Evolutionary conservation across 176 grass and related monocot species (phyloP).

Genomic region (Chrysopogon serrulatus): DNA sequence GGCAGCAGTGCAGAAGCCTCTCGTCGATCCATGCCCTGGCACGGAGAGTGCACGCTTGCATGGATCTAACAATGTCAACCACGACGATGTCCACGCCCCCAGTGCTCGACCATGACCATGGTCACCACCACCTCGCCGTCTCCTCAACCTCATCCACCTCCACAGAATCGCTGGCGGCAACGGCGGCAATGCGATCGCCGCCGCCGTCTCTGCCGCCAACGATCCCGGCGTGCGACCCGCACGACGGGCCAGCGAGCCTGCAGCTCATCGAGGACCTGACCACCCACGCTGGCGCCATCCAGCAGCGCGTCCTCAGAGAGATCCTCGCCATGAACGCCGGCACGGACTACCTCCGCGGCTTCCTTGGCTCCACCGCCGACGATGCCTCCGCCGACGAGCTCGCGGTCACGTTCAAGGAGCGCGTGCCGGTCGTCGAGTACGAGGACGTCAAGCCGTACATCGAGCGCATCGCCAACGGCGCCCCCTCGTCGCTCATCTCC

Average conservation of each 20-base stretch:
- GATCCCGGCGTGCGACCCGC: conserved; percentile 46
- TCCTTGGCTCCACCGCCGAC: conserved; percentile 28
- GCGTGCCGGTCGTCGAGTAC: conserved; percentile 69
- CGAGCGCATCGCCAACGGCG: conserved; percentile 68
- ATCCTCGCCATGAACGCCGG: conserved; percentile 49
- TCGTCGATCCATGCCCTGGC: conserved; percentile 22
- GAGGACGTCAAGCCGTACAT: conserved; percentile 70
- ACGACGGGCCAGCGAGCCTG: conserved; percentile 43
- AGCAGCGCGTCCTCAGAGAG: conserved; percentile 50
- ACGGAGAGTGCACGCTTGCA: conserved; percentile 31
- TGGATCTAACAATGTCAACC: conserved; percentile 35
- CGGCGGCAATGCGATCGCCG: neutral
- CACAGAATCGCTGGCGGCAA: neutral
- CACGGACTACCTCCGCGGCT: conserved; percentile 62
- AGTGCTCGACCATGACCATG: neutral
- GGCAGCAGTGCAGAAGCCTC: neutral
- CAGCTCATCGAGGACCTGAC: conserved; percentile 64
- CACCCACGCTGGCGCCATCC: conserved; percentile 42
- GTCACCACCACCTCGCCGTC: neutral
- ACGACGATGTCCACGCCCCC: conserved; percentile 17
- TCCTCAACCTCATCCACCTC: neutral
- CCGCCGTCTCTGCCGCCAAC: conserved; percentile 5
- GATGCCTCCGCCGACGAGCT: neutral
- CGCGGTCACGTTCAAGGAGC: conserved; percentile 39
- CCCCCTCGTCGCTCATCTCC: conserved; percentile 55